Evolutionary conservation across 495 filamentous ascomycete species (phyloP).

Genomic region (Aspergillus nidulans): DNA sequence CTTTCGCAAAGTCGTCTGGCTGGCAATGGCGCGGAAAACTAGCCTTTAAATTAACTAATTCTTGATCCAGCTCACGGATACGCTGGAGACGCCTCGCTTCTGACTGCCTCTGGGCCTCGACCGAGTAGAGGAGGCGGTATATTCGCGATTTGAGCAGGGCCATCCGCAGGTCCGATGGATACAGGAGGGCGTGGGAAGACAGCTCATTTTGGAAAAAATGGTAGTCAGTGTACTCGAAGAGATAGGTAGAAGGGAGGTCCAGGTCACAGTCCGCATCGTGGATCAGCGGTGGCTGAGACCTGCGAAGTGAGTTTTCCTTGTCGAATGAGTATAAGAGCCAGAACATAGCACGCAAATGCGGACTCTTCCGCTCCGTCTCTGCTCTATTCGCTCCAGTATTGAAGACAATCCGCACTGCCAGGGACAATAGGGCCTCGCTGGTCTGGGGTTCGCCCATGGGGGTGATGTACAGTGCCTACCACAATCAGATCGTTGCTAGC

Average conservation of each 20-base stretch:
- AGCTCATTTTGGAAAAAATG: slow-evolving; percentile 22
- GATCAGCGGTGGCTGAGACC: slow-evolving; percentile 23
- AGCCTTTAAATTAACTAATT: slow-evolving; percentile 19
- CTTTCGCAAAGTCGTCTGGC: slow-evolving; percentile 21
- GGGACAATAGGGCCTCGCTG: slow-evolving; percentile 18
- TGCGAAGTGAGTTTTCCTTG: slow-evolving; percentile 29
- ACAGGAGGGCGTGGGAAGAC: slow-evolving; percentile 23
- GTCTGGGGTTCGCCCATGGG: slow-evolving; percentile 23
- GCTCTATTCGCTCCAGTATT: slow-evolving; percentile 9
- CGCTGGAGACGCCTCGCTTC: slow-evolving; percentile 21
- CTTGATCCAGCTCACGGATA: slow-evolving; percentile 25
- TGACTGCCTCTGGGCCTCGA: slow-evolving; percentile 4
- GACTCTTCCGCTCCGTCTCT: slow-evolving; percentile 10
- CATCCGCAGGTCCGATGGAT: slow-evolving; percentile 26
- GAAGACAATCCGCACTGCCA: slow-evolving; percentile 21
- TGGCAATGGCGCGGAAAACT: slow-evolving; percentile 18
- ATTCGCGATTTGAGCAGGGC: slow-evolving; percentile 25
- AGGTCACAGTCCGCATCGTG: slow-evolving; percentile 31
- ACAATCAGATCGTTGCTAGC: background rate
- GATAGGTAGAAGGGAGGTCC: slow-evolving; percentile 23
- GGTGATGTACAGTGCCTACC: slow-evolving; percentile 19
- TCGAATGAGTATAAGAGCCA: slow-evolving; percentile 36
- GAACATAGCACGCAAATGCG: slow-evolving; percentile 30
- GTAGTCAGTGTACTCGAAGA: slow-evolving; percentile 10
- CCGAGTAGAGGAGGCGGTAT: slow-evolving; percentile 22